Conservation (phyloP, 352 stramenopile species). For the Thalassiosira livingstoniorum region DNA sequence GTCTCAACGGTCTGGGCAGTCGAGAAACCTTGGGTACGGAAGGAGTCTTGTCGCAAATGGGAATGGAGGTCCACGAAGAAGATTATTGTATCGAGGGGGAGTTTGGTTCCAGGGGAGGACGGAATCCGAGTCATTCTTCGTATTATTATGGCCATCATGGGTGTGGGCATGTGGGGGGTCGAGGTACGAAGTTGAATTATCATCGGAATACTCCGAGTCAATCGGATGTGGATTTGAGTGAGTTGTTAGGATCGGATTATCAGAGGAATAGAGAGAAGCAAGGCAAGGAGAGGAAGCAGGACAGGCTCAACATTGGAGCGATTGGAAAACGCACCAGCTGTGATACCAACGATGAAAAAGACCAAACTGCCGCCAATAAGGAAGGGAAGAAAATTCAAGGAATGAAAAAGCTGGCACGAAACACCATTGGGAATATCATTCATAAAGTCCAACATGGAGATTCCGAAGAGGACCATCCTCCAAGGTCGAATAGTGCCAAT, state of each 20-base stretch:
- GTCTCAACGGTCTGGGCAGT: not conserved
- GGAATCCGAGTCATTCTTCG: not conserved
- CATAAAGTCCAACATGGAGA: not conserved
- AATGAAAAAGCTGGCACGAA: constrained; percentile 7
- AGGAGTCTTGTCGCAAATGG: constrained; percentile 31
- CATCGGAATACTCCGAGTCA: constrained; percentile 1
- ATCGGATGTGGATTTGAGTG: not conserved
- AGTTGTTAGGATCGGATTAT: not conserved
- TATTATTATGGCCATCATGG: not conserved
- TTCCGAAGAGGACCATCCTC: not conserved
- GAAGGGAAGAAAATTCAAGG: not conserved
- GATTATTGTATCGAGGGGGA: constrained; percentile 39
- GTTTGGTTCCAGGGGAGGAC: not conserved
- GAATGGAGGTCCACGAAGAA: constrained; percentile 33
- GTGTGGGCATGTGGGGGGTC: not conserved
- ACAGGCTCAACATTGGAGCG: not conserved
- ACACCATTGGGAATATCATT: constrained; percentile 7
- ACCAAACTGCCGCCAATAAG: not conserved
- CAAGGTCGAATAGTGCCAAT: not conserved
- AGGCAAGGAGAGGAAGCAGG: not conserved
- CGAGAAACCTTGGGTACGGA: not conserved
- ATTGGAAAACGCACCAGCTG: not conserved
- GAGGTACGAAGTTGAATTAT: not conserved
- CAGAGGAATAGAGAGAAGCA: not conserved
- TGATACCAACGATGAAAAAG: not conserved